Percentiles rank a stretch among this genome's conserved stretches.
Conservation (phyloP, 768 basidiomycete genomes). For the Xerocomus brunneocitrinus region DNA sequence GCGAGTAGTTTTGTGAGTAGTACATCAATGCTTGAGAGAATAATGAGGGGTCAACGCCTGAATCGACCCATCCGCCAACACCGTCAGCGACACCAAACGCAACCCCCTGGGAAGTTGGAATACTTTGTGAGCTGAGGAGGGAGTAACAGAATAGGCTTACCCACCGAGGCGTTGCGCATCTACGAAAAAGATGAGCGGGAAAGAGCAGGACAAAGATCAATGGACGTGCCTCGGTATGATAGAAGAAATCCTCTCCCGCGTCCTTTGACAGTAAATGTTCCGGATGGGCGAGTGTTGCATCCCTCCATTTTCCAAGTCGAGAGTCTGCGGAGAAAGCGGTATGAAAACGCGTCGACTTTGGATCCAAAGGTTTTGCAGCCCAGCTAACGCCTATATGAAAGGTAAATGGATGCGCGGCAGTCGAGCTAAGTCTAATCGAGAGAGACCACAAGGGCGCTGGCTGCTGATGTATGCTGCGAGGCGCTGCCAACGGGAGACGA, state of each 20-base stretch:
- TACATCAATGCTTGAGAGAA: slow-evolving; percentile 93
- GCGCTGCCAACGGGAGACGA: neutral
- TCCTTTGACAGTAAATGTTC: slow-evolving; percentile 36
- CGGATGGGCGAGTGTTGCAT: slow-evolving; percentile 50
- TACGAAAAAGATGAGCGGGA: slow-evolving; percentile 25
- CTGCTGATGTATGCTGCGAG: neutral
- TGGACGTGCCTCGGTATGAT: slow-evolving; percentile 60
- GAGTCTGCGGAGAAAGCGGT: slow-evolving; percentile 55
- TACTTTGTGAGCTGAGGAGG: slow-evolving; percentile 21
- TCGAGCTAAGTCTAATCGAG: slow-evolving; percentile 18
- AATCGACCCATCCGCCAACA: slow-evolving; percentile 87
- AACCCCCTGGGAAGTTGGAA: slow-evolving; percentile 47
- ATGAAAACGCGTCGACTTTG: slow-evolving; percentile 31
- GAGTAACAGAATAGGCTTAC: slow-evolving; percentile 27
- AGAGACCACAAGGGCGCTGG: neutral
- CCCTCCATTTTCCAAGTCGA: slow-evolving; percentile 64
- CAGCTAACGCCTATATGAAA: slow-evolving; percentile 79
- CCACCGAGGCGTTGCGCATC: slow-evolving; percentile 79
- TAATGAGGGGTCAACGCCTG: slow-evolving; percentile 80
- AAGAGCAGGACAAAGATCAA: neutral
- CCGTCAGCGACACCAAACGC: slow-evolving; percentile 88
- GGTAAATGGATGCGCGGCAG: slow-evolving; percentile 48
- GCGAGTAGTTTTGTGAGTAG: slow-evolving; percentile 69
- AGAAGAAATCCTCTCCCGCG: slow-evolving; percentile 62
- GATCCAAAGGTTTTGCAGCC: slow-evolving; percentile 62